Evolutionary conservation across 768 basidiomycete species (phyloP), one percentile per base, ranked within the genome.

Genomic region (Albatrellus ellisii): DNA sequence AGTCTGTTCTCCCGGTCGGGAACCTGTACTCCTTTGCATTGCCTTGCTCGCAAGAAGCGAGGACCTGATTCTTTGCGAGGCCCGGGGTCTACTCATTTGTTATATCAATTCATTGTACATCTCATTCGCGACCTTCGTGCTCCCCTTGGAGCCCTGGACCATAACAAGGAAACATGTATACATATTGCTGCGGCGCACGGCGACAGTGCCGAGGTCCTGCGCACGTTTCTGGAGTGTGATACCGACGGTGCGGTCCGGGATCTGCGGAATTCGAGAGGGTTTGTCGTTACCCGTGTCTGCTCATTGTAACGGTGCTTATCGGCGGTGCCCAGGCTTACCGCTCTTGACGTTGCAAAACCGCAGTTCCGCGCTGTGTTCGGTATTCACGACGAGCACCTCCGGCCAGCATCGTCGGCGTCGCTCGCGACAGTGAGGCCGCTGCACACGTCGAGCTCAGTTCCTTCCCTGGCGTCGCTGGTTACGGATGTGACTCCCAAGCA

Each of bases 171-270:
- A 54, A 86, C 84, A 3, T 84, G 81, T 63, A 66, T 87, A 37
- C 84, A 87, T 62, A 63, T 84, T 46, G 83, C 82, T 36, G 84
- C 84, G 10, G 81, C 84, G 52, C 72, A 74, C 49, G 84, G 83
- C 35, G 62, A 69, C 42, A 81, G 70, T 57, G 60, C 76, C 15
- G 75, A 79, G 41, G 58, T 85, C 15, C 59, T 86, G 31, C 63
- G 66, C 41, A 68, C 78, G 31, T 63, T 87, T 44, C 64, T 87
- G 35, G 71, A 79, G 34, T 78, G 72, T 48, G 84, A 87, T 54
- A 60, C 62, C 0, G 68, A 65, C 11, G 70, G 74, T 33, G 54
- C 62, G 1, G 67, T 77, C 26, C 68, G 73, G 24, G 70, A 75
- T 49, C 55, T 79, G 57, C 72, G 75, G 41, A 86, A 87, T 54